Conservation (phyloP, 129 eudicot genomes). For the Erigeron canadensis region DNA sequence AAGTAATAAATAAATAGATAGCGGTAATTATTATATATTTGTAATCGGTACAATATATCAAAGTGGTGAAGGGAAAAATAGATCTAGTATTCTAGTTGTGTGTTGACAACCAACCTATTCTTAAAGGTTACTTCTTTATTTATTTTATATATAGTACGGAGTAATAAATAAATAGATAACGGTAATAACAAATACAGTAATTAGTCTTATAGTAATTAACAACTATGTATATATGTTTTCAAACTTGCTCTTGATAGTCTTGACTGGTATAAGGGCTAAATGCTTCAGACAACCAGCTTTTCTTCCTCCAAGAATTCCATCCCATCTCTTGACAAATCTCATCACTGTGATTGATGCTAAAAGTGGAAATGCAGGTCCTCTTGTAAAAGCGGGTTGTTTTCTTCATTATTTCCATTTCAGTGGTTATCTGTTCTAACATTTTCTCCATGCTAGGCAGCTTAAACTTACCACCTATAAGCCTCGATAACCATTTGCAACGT, state of each 20-base stretch:
- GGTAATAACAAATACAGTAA: no score
- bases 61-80: no score
- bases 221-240: no score
- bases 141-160: no score
- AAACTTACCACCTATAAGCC: conserved; percentile 59
- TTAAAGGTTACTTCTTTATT: no score
- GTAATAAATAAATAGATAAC: no score
- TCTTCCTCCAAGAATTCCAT: conserved; percentile 92
- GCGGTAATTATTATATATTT: no score
- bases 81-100: no score
- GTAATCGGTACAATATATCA: no score
- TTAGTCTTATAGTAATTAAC: no score
- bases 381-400: conserved; percentile 84
- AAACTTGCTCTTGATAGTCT: conserved; percentile 44
- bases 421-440: conserved; percentile 66
- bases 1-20: no score
- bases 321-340: conserved; percentile 96
- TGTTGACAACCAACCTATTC: no score
- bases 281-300: conserved; percentile 83
- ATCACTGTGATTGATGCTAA: conserved; percentile 85
- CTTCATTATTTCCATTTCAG: conserved; percentile 82
- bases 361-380: conserved; percentile 92
- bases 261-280: conserved; percentile 91
- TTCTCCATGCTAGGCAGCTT: conserved; percentile 75
- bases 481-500: conserved; percentile 91